Evolutionary conservation across 805 yeast genomes (phyloP).

Genomic region (Saturnispora silvae): DNA sequence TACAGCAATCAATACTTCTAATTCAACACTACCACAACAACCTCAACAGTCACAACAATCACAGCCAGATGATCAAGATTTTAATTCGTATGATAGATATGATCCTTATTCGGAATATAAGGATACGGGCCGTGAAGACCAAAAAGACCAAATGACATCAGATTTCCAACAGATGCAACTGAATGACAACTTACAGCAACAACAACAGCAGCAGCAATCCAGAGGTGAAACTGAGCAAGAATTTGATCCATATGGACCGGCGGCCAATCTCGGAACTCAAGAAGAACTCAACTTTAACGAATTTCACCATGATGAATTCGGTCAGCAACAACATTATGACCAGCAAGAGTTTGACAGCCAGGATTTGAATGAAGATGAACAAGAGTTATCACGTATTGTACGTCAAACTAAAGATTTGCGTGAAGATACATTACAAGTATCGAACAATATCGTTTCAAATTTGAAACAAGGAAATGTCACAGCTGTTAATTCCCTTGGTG

Average conservation of each 20-base stretch:
- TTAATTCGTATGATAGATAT: conserved; percentile 7
- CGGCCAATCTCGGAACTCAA: conserved; percentile 8
- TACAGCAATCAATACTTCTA: conserved; percentile 10
- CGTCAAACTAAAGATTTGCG: conserved; percentile 54
- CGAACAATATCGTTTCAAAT: conserved; percentile 69
- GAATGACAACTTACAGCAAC: conserved; percentile 3
- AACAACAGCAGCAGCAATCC: conserved; percentile 6
- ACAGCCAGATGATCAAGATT: neutral
- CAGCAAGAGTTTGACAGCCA: conserved; percentile 23
- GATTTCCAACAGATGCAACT: conserved; percentile 9
- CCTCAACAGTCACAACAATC: neutral
- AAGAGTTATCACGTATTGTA: conserved; percentile 72
- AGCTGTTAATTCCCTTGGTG: conserved; percentile 76
- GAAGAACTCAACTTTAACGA: conserved; percentile 18
- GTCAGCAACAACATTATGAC: conserved; percentile 15
- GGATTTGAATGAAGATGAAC: conserved; percentile 79
- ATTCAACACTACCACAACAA: neutral
- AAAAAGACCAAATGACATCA: conserved; percentile 1
- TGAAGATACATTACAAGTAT: conserved; percentile 75
- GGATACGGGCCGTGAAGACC: conserved; percentile 11
- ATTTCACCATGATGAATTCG: conserved; percentile 17
- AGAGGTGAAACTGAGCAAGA: conserved; percentile 8
- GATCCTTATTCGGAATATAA: conserved; percentile 18
- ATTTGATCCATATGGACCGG: conserved; percentile 21
- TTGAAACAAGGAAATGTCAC: conserved; percentile 64